Percentiles rank a stretch among this genome's conserved stretches.
phyloP scores from a whole-genome alignment of 2,329 filamentous ascomycete species.

The Lachnellula hyalina region DNA sequence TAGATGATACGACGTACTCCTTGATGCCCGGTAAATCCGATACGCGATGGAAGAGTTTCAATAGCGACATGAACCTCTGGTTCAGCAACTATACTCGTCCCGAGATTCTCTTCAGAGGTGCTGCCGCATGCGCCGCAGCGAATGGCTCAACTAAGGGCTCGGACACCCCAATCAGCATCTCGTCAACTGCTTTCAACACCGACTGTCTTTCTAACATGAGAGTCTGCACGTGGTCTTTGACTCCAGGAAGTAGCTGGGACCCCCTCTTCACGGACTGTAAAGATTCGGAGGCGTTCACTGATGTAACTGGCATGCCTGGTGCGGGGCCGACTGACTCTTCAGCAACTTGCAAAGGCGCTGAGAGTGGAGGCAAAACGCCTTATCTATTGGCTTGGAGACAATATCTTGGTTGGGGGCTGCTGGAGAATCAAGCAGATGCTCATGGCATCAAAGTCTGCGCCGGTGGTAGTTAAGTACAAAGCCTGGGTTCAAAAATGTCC shows the following conservation, averaged over 20 bases:
- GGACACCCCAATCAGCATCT: neutral
- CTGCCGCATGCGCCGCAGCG: neutral
- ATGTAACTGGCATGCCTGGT: neutral
- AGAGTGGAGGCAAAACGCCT: neutral
- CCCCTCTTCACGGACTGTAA: neutral
- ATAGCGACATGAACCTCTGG: neutral
- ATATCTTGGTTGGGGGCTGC: neutral
- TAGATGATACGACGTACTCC: slow-evolving; percentile 28
- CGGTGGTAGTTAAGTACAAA: no score
- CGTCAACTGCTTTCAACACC: neutral
- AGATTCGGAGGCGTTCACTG: neutral
- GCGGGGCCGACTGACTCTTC: neutral
- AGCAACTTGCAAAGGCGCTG: neutral
- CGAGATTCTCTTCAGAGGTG: neutral
- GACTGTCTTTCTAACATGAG: neutral
- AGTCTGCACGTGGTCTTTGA: neutral
- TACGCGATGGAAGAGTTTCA: neutral
- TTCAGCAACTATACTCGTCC: neutral
- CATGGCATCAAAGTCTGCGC: no score
- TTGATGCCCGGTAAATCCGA: slow-evolving; percentile 25
- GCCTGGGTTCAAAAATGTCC: no score
- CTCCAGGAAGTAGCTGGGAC: neutral
- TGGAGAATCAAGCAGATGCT: no score
- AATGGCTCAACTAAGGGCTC: neutral
- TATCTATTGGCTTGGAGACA: neutral